Conservation (phyloP, 805 yeast genomes). For the Candida jianshihensis region DNA sequence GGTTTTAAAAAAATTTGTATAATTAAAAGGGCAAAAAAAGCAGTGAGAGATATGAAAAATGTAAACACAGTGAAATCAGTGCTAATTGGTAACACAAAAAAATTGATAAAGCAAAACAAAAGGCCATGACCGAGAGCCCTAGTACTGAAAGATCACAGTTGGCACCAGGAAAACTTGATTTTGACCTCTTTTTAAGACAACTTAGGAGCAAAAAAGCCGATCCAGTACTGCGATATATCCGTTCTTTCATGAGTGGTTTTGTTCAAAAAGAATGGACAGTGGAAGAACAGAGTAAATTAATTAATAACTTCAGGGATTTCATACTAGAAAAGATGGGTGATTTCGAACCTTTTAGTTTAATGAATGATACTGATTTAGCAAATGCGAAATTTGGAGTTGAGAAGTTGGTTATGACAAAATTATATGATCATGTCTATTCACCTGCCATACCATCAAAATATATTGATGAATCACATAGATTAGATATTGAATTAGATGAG, state of each 20-base stretch:
- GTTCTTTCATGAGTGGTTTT: constrained; percentile 78
- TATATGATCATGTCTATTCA: constrained; percentile 72
- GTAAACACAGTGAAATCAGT: too few relatives aligned
- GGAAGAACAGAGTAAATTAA: constrained; percentile 70
- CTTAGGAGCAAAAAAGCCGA: constrained; percentile 74
- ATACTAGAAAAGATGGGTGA: constrained; percentile 53
- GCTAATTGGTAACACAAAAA: too few relatives aligned
- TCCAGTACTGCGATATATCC: constrained; percentile 79
- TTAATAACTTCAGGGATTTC: constrained; percentile 70
- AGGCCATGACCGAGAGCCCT: not conserved
- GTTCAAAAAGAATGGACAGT: constrained; percentile 53
- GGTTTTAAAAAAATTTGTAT: too few relatives aligned
- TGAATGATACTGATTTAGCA: constrained; percentile 51
- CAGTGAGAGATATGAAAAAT: too few relatives aligned
- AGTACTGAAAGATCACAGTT: not conserved
- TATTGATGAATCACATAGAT: constrained; percentile 48
- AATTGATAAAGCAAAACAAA: too few relatives aligned
- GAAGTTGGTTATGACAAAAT: constrained; percentile 82
- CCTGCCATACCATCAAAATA: constrained; percentile 50
- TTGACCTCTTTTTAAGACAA: constrained; percentile 69
- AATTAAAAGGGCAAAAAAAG: too few relatives aligned
- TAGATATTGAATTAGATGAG: constrained; percentile 59
- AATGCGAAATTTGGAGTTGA: constrained; percentile 90
- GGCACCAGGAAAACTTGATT: constrained; percentile 48
- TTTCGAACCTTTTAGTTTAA: constrained; percentile 67